phyloP scores from a whole-genome alignment of 306 rosid genomes.

The Hippophae tibetana region DNA sequence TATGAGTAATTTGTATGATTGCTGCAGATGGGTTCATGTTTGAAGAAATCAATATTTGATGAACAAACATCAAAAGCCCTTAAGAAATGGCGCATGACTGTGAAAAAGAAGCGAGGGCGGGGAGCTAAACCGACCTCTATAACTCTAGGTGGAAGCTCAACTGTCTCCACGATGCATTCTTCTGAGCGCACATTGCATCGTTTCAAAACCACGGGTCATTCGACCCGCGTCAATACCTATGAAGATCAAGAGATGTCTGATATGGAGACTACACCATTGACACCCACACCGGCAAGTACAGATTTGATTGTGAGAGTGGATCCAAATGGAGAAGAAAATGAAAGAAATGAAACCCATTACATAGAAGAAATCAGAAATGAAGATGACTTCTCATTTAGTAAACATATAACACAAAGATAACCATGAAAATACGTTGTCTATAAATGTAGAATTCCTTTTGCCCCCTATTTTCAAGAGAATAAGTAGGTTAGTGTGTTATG shows the following conservation, averaged over 20 bases:
- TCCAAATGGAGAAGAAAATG: constrained; percentile 16
- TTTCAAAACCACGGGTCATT: constrained; percentile 65
- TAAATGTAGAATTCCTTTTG: no score
- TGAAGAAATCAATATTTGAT: constrained; percentile 74
- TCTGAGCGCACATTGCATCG: constrained; percentile 51
- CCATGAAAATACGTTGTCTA: no score
- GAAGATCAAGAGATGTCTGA: constrained; percentile 37
- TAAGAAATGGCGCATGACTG: constrained; percentile 69
- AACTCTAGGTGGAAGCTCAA: constrained; percentile 36
- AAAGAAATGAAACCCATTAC: constrained; percentile 13
- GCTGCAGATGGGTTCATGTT: constrained; percentile 75
- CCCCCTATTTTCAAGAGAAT: no score
- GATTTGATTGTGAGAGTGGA: constrained; percentile 34
- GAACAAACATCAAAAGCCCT: constrained; percentile 80
- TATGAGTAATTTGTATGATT: background rate
- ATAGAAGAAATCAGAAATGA: constrained; percentile 25
- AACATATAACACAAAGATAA: no score
- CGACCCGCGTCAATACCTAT: constrained; percentile 26
- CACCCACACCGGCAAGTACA: constrained; percentile 22
- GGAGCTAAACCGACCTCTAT: constrained; percentile 31
- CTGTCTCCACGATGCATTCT: constrained; percentile 28
- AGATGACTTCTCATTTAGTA: constrained; percentile 43
- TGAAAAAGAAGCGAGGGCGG: constrained; percentile 44
- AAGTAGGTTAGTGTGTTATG: no score
- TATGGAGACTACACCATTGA: constrained; percentile 24